phyloP scores from a whole-genome alignment of 495 filamentous ascomycete genomes.

The Tuber aestivum region DNA sequence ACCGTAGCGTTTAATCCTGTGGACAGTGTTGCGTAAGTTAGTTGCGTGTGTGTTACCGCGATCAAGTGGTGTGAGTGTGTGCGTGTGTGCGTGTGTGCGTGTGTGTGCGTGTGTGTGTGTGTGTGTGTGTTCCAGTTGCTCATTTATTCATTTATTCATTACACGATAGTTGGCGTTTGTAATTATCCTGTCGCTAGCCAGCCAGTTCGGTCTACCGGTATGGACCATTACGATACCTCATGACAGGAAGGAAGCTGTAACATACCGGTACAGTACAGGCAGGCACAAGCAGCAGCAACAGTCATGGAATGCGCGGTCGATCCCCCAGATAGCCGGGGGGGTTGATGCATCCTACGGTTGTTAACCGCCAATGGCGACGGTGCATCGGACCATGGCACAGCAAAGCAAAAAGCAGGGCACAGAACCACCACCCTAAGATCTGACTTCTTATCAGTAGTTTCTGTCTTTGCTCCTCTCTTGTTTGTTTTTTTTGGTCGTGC shows the following conservation, averaged over 20 bases:
- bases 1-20: background rate
- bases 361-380: background rate
- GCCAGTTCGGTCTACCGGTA: no score
- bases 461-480: background rate
- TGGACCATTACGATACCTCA: no score
- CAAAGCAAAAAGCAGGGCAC: background rate
- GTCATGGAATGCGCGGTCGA: slow-evolving; percentile 1
- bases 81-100: background rate
- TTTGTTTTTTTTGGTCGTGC: background rate
- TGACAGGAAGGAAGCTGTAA: no score
- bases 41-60: background rate
- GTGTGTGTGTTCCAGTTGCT: background rate
- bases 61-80: no score
- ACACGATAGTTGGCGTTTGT: background rate
- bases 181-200: background rate
- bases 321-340: background rate
- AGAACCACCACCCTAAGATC: background rate
- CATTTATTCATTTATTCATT: background rate
- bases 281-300: background rate
- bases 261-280: background rate
- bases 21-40: background rate
- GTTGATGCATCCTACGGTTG: background rate
- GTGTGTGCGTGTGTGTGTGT: background rate
- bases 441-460: background rate
- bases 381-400: background rate